phyloP scores from a whole-genome alignment of 1,284 basidiomycete genomes.

The Butyriboletus regius region DNA sequence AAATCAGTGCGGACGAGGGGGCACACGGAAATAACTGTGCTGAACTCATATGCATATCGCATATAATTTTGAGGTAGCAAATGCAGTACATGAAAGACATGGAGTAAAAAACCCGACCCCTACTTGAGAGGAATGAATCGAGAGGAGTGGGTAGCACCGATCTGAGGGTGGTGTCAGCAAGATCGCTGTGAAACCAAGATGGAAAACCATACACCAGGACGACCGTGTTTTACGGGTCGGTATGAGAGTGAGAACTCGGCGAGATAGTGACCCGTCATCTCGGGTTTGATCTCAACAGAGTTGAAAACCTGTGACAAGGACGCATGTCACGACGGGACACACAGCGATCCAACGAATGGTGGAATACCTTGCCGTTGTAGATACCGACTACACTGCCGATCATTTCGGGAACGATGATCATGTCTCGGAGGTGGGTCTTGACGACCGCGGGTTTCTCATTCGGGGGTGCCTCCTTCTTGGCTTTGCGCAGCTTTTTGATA shows the following conservation, averaged over 20 bases:
- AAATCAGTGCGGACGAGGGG: slow-evolving; percentile 8
- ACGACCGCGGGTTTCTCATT: slow-evolving; percentile 98
- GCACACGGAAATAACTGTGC: background rate
- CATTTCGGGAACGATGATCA: slow-evolving; percentile 99
- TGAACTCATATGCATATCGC: slow-evolving; percentile 17
- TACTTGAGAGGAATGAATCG: slow-evolving; percentile 59
- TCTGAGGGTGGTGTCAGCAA: slow-evolving; percentile 37
- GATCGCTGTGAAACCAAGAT: background rate
- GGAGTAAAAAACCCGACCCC: slow-evolving; percentile 10
- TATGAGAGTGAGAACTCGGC: slow-evolving; percentile 92
- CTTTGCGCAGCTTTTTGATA: slow-evolving; percentile 99
- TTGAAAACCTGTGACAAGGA: slow-evolving; percentile 69
- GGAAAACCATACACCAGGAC: slow-evolving; percentile 68
- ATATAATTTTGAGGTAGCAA: slow-evolving; percentile 26
- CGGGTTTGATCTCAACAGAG: slow-evolving; percentile 98
- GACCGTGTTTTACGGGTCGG: slow-evolving; percentile 99
- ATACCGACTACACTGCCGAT: slow-evolving; percentile 94
- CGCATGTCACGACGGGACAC: slow-evolving; percentile 1
- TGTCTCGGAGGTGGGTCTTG: slow-evolving; percentile 98
- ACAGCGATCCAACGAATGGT: slow-evolving; percentile 1
- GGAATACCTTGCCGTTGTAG: slow-evolving; percentile 88
- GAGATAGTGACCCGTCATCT: slow-evolving; percentile 99
- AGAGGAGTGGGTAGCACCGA: slow-evolving; percentile 81
- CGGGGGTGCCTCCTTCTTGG: slow-evolving; percentile 96
- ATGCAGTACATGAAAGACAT: slow-evolving; percentile 16